Percentiles rank a stretch among this genome's conserved stretches.
These are phyloP conservation scores for Colletotrichum horii DNA, from an alignment of 2,329 filamentous ascomycete species.

Conservation along the genomic window DNA sequence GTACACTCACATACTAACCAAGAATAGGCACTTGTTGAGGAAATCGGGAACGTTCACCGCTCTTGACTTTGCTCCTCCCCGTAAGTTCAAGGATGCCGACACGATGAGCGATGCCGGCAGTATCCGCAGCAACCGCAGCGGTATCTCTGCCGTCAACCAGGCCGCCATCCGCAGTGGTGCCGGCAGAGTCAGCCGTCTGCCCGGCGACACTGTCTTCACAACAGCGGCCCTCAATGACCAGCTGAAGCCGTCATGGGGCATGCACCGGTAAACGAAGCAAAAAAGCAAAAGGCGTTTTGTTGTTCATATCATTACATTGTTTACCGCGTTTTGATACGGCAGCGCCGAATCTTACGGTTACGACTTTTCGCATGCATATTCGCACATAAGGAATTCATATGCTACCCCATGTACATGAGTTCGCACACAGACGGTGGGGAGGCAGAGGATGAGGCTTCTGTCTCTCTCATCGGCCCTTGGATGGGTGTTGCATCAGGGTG, in stretches of 20 bases:
- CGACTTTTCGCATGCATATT: conserved; percentile 14
- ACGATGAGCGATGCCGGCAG: conserved; percentile 70
- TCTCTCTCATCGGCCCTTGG: neutral
- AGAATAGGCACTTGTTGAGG: conserved; percentile 68
- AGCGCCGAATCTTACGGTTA: conserved; percentile 20
- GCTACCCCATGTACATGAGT: conserved; percentile 12
- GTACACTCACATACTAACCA: conserved; percentile 11
- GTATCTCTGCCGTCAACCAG: conserved; percentile 73
- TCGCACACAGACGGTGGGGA: neutral
- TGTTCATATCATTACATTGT: conserved; percentile 20
- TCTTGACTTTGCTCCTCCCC: conserved; percentile 82
- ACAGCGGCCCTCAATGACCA: conserved; percentile 67
- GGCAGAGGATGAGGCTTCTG: neutral
- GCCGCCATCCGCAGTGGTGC: conserved; percentile 81
- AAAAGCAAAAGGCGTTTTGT: conserved; percentile 3
- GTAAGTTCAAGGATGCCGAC: conserved; percentile 70
- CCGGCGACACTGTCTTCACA: conserved; percentile 81
- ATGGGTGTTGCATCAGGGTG: conserved; percentile 11
- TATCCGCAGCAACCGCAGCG: conserved; percentile 73
- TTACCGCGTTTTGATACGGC: conserved; percentile 18
- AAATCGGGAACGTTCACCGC: conserved; percentile 81
- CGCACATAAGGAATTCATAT: neutral
- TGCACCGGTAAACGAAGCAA: conserved; percentile 45
- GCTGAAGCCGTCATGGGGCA: conserved; percentile 65
- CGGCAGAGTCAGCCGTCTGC: conserved; percentile 85